phyloP scores from a whole-genome alignment of 306 rosid species.

The Oemleria cerasiformis region DNA sequence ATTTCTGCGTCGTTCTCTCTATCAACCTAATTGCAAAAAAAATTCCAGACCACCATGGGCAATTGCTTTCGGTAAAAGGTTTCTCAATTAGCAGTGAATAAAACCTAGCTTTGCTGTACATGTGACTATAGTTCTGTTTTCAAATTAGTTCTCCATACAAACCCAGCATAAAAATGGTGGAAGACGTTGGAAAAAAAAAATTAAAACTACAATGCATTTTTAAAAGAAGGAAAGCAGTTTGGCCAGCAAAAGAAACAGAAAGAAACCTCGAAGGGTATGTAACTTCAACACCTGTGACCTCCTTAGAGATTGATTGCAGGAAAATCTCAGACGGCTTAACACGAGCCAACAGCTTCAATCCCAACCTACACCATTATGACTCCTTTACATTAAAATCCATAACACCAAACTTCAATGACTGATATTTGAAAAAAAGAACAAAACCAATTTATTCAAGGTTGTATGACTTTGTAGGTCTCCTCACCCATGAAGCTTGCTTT shows the following conservation, averaged over 20 bases:
- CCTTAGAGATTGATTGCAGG: constrained; percentile 75
- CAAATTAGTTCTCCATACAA: neutral
- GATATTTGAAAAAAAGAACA: constrained; percentile 4
- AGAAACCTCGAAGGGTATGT: constrained; percentile 82
- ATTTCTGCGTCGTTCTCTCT: neutral
- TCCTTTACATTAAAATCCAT: neutral
- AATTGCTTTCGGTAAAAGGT: neutral
- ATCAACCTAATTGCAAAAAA: neutral
- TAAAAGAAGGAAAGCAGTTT: neutral
- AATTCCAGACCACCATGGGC: neutral
- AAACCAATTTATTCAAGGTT: neutral
- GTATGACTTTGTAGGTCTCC: neutral
- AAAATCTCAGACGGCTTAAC: constrained; percentile 91
- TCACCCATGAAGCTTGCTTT: constrained; percentile 77
- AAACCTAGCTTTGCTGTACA: neutral
- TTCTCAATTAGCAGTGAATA: neutral
- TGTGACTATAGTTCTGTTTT: neutral
- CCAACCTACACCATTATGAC: constrained; percentile 51
- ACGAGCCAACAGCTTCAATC: constrained; percentile 69
- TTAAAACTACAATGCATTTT: neutral
- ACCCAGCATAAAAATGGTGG: neutral
- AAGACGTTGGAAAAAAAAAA: neutral
- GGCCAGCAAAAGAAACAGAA: constrained; percentile 17
- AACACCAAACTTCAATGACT: neutral
- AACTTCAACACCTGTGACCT: constrained; percentile 65